A percentile compares a stretch with the other conserved stretches of the same genome.
phyloP scores from a whole-genome alignment of 495 filamentous ascomycete genomes.

The Neurospora terricola region DNA sequence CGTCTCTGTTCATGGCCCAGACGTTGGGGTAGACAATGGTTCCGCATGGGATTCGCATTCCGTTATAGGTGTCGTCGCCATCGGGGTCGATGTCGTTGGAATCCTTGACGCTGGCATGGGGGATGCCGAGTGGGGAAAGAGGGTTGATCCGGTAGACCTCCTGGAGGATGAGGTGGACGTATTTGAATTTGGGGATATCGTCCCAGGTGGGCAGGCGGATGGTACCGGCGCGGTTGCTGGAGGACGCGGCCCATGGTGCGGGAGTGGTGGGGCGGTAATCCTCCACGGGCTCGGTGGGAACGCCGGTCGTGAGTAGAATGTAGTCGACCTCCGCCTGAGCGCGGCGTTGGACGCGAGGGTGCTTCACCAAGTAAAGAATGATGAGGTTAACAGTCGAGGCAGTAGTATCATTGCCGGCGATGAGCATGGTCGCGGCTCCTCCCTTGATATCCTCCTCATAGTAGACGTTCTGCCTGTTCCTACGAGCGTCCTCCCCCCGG shows the following conservation, averaged over 20 bases:
- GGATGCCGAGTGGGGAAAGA: conserved; percentile 48
- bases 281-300: not conserved
- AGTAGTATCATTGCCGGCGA: conserved; percentile 41
- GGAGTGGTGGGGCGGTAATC: not conserved
- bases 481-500: not conserved
- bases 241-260: not conserved
- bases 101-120: conserved; percentile 36
- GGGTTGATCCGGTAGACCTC: conserved; percentile 55
- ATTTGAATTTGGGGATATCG: conserved; percentile 42
- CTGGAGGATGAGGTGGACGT: conserved; percentile 41
- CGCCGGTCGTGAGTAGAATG: conserved; percentile 13
- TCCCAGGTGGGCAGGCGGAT: conserved; percentile 39
- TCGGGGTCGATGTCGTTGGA: not conserved
- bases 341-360: conserved; percentile 37
- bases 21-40: conserved; percentile 38
- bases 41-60: conserved; percentile 38
- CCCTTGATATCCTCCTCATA: conserved; percentile 39
- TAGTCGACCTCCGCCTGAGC: conserved; percentile 51
- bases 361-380: conserved; percentile 32
- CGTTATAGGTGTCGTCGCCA: conserved; percentile 42
- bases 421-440: conserved; percentile 38
- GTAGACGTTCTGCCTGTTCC: conserved; percentile 23
- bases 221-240: conserved; percentile 20
- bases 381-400: conserved; percentile 30
- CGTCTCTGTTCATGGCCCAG: conserved; percentile 37